Evolutionary conservation across 2,329 filamentous ascomycete species (phyloP).

Genomic region (Cryphonectria carpinicola): DNA sequence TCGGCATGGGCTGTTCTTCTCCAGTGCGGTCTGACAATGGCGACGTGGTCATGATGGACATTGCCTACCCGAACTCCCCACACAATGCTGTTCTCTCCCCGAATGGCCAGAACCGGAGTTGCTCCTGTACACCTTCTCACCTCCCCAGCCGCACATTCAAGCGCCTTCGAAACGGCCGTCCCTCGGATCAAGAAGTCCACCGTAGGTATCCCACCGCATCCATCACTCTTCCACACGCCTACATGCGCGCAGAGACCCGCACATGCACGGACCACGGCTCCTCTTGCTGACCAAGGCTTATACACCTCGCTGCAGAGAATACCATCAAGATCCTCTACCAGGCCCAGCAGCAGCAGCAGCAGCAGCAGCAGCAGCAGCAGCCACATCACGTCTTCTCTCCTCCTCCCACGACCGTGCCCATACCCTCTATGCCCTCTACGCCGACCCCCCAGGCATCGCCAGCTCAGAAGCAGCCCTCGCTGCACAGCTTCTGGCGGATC

Average conservation of each 20-base stretch:
- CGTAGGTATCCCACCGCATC: constrained; percentile 46
- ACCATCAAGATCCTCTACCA: constrained; percentile 63
- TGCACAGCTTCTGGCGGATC: constrained; percentile 67
- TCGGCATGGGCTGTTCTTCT: constrained; percentile 49
- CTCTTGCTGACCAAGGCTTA: not conserved
- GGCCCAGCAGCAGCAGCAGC: constrained; percentile 47
- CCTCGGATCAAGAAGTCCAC: constrained; percentile 59
- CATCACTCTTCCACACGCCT: not conserved
- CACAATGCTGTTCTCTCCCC: constrained; percentile 34
- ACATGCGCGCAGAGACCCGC: too few species aligned
- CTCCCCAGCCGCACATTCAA: constrained; percentile 64
- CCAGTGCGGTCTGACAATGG: constrained; percentile 38
- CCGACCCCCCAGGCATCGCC: constrained; percentile 28
- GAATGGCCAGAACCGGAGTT: constrained; percentile 32
- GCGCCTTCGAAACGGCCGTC: constrained; percentile 61
- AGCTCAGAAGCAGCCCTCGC: constrained; percentile 50
- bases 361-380: constrained; percentile 26
- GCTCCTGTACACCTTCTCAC: constrained; percentile 44
- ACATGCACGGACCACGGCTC: not conserved
- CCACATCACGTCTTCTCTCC: constrained; percentile 30
- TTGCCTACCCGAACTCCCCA: constrained; percentile 36
- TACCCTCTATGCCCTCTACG: constrained; percentile 21
- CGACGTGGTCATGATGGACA: constrained; percentile 39
- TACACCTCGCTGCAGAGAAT: constrained; percentile 46
- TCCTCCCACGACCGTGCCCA: constrained; percentile 16